Percentiles rank a stretch among this genome's conserved stretches.
These are phyloP conservation scores for Ambrosiella beaveri DNA, from an alignment of 2,329 filamentous ascomycete genomes.

Conservation along the genomic window DNA sequence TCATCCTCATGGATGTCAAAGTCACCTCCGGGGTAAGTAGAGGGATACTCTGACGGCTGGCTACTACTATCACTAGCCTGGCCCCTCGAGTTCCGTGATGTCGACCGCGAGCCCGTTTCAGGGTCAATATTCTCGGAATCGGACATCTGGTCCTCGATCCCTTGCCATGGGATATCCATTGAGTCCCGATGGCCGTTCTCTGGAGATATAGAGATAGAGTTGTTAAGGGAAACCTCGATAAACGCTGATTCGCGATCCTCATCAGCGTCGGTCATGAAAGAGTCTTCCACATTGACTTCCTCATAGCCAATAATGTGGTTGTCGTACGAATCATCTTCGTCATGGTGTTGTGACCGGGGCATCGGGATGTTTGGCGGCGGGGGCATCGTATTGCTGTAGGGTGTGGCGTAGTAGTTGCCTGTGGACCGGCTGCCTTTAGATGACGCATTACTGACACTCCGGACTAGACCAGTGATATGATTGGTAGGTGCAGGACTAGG, in stretches of 20 bases:
- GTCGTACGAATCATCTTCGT: constrained; percentile 20
- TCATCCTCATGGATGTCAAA: constrained; percentile 27
- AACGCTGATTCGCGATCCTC: constrained; percentile 13
- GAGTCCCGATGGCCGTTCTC: constrained; percentile 19
- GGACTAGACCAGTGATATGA: constrained; percentile 15
- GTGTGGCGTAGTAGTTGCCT: constrained; percentile 60
- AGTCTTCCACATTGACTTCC: constrained; percentile 18
- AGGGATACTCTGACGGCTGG: constrained; percentile 39
- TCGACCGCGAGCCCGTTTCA: not conserved
- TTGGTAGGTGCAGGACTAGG: constrained; percentile 26
- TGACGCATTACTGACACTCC: constrained; percentile 9
- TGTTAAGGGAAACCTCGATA: not conserved
- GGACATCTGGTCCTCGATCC: constrained; percentile 32
- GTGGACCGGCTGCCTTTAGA: constrained; percentile 26
- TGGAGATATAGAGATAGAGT: constrained; percentile 1
- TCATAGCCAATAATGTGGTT: constrained; percentile 18
- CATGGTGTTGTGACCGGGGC: constrained; percentile 18
- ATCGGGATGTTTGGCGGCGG: constrained; percentile 12
- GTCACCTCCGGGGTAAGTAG: constrained; percentile 26
- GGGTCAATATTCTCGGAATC: constrained; percentile 37
- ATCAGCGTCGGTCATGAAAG: constrained; percentile 22
- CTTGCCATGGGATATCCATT: constrained; percentile 40
- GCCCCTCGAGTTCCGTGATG: not conserved
- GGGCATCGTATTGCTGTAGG: constrained; percentile 44
- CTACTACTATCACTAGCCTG: constrained; percentile 23